phyloP scores from a whole-genome alignment of 495 filamentous ascomycete species.

The Hyaloscypha finlandica region DNA sequence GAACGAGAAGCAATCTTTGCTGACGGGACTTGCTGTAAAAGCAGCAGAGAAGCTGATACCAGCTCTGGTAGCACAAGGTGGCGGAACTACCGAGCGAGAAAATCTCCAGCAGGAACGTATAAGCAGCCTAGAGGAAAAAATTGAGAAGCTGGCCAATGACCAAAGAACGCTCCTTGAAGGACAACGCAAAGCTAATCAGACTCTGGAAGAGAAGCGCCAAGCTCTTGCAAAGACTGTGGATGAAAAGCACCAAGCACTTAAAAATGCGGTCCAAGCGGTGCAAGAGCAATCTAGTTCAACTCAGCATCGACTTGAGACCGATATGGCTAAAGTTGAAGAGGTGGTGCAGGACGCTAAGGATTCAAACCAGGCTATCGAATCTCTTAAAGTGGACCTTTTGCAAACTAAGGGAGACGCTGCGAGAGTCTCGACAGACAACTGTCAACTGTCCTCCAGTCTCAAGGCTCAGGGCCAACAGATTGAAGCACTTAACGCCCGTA shows the following conservation, averaged over 20 bases:
- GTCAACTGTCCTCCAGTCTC: neutral
- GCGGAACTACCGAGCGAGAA: neutral
- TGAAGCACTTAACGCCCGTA: too few relatives aligned
- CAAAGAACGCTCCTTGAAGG: neutral
- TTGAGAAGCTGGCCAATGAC: neutral
- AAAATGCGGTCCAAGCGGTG: neutral
- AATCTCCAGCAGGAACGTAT: neutral
- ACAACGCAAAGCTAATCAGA: slow-evolving; percentile 10
- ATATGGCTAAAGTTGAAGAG: neutral
- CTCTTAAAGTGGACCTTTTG: neutral
- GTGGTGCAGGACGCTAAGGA: neutral
- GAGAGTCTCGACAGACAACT: neutral
- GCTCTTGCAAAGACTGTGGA: neutral
- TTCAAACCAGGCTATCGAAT: neutral
- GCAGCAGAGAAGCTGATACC: slow-evolving; percentile 1
- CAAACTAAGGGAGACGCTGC: neutral
- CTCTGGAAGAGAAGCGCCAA: neutral
- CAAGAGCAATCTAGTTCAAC: neutral
- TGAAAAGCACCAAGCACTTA: neutral
- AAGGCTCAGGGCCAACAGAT: neutral
- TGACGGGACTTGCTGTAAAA: neutral
- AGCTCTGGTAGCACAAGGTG: neutral
- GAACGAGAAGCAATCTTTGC: slow-evolving; percentile 1
- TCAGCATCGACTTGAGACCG: neutral
- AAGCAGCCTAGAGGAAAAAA: neutral